phyloP scores from a whole-genome alignment of 306 rosid genomes.

The Vigna nakashimae region DNA sequence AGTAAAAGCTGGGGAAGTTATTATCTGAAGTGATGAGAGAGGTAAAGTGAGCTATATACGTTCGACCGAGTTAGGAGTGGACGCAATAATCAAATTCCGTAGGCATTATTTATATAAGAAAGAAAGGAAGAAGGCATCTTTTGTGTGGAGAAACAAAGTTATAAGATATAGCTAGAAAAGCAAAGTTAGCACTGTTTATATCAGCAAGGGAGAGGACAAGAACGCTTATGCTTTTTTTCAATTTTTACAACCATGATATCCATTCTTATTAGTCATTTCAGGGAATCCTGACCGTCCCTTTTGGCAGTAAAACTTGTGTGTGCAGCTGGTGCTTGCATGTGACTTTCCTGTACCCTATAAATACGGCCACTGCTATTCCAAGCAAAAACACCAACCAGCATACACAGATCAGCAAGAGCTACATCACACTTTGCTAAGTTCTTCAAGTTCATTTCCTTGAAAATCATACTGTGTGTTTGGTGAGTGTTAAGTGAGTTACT shows the following conservation, averaged over 20 bases:
- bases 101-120: slow-evolving; percentile 49
- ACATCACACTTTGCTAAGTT: slow-evolving; percentile 17
- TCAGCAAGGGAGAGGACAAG: slow-evolving; percentile 54
- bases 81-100: slow-evolving; percentile 46
- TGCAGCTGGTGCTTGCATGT: slow-evolving; percentile 12
- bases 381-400: slow-evolving; percentile 27
- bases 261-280: slow-evolving; percentile 50
- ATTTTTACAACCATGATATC: slow-evolving; percentile 44
- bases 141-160: slow-evolving; percentile 29
- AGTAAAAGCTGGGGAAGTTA: not conserved
- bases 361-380: slow-evolving; percentile 40
- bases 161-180: slow-evolving; percentile 26
- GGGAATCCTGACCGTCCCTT: slow-evolving; percentile 60
- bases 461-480: not conserved
- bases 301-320: slow-evolving; percentile 11
- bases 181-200: slow-evolving; percentile 44
- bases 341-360: slow-evolving; percentile 52
- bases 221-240: slow-evolving; percentile 42
- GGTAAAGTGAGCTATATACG: slow-evolving; percentile 43
- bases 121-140: slow-evolving; percentile 53
- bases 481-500: not conserved
- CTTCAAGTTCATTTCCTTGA: slow-evolving; percentile 2
- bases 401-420: not conserved
- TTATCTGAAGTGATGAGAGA: not conserved
- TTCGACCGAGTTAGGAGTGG: slow-evolving; percentile 47